These are phyloP conservation scores for Hygrophorus russula DNA, from an alignment of 768 basidiomycete genomes.

Conservation along the genomic window DNA sequence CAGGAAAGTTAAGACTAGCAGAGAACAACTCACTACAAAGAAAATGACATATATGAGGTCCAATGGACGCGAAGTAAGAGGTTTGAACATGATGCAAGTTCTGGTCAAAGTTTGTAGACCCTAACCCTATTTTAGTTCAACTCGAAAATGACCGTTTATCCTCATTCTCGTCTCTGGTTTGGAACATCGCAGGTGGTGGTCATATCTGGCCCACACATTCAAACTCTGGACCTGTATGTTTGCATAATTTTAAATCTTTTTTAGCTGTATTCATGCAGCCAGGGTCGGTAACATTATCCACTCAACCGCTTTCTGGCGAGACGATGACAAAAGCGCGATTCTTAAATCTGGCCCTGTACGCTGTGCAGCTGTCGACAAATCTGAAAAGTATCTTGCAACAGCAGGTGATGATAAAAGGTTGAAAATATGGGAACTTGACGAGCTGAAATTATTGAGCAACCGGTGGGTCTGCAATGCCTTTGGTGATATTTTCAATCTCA, in stretches of 20 bases:
- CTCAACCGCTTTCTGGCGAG: slow-evolving; percentile 27
- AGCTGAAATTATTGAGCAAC: slow-evolving; percentile 43
- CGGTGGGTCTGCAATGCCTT: slow-evolving; percentile 32
- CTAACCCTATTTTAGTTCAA: slow-evolving; percentile 6
- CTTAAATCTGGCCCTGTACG: slow-evolving; percentile 46
- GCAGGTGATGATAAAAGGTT: slow-evolving; percentile 74
- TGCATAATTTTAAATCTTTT: slow-evolving; percentile 1
- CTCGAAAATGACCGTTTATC: slow-evolving; percentile 30
- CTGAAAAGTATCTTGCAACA: slow-evolving; percentile 42
- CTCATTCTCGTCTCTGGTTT: slow-evolving; percentile 37
- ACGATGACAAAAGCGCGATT: slow-evolving; percentile 19
- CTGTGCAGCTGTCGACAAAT: slow-evolving; percentile 40
- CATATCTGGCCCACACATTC: slow-evolving; percentile 53
- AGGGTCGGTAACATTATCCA: slow-evolving; percentile 43
- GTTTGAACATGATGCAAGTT: slow-evolving; percentile 9
- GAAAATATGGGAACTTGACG: slow-evolving; percentile 59
- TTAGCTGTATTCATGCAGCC: slow-evolving; percentile 4
- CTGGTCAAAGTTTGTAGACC: slow-evolving; percentile 9
- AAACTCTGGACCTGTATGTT: slow-evolving; percentile 46
- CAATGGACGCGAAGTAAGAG: slow-evolving; percentile 45
- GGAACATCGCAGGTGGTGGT: slow-evolving; percentile 21
- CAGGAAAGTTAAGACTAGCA: neutral
- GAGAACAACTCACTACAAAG: slow-evolving; percentile 39
- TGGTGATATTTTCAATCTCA: slow-evolving; percentile 1
- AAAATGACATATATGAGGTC: slow-evolving; percentile 64